These are phyloP conservation scores for Heteromeles arbutifolia DNA, from an alignment of 306 rosid species.

Conservation along the genomic window DNA sequence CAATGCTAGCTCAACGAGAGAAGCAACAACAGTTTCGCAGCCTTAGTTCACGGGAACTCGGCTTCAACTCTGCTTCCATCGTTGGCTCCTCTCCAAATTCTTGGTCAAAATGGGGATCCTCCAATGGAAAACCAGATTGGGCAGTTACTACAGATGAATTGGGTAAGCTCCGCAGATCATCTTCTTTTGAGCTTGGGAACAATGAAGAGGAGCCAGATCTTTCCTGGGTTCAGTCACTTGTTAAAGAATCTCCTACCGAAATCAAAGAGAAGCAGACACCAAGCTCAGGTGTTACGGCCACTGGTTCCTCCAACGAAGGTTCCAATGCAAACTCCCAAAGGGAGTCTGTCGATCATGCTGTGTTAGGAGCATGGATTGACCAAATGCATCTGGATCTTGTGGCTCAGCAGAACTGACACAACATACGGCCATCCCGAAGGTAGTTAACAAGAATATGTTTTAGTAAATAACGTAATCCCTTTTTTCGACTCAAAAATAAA, in stretches of 20 bases:
- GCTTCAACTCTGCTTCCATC: conserved; percentile 50
- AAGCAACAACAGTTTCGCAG: conserved; percentile 92
- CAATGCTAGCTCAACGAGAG: conserved; percentile 73
- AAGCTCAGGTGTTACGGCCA: conserved; percentile 29
- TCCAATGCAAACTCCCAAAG: conserved; percentile 39
- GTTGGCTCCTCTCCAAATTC: conserved; percentile 47
- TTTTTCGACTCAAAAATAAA: background rate
- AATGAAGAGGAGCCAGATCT: conserved; percentile 92
- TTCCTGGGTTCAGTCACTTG: conserved; percentile 96
- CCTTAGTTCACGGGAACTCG: conserved; percentile 82
- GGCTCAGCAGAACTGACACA: conserved; percentile 57
- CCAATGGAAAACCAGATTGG: conserved; percentile 79
- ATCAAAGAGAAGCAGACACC: conserved; percentile 48
- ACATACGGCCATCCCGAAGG: conserved; percentile 25
- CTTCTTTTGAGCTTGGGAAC: conserved; percentile 79
- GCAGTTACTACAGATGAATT: conserved; percentile 57
- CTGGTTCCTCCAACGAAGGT: conserved; percentile 37
- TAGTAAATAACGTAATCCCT: conserved; percentile 35
- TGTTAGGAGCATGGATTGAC: conserved; percentile 59
- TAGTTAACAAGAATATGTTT: conserved; percentile 31
- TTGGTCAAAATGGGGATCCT: conserved; percentile 87
- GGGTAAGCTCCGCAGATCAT: conserved; percentile 71
- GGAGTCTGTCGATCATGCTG: conserved; percentile 49
- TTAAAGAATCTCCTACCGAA: conserved; percentile 83
- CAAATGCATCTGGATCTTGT: conserved; percentile 64